Percentiles rank a stretch among this genome's conserved stretches.
These are phyloP conservation scores for Cutaneotrichosporon sp. DNA, from an alignment of 1,284 basidiomycete species.

Conservation along the genomic window DNA sequence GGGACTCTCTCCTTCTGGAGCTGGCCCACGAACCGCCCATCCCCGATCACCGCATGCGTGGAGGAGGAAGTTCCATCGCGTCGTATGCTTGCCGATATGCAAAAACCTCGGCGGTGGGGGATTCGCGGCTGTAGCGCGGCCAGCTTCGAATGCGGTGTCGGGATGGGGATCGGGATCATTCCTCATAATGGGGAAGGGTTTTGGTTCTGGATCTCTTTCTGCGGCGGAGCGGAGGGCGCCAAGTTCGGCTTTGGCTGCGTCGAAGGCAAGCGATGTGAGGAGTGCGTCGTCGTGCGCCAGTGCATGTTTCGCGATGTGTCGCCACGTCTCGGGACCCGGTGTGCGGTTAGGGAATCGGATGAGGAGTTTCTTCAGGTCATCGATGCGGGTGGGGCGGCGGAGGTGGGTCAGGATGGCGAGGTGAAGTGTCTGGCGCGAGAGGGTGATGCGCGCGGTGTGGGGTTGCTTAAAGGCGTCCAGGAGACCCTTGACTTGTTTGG, in stretches of 20 bases:
- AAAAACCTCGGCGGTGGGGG: constrained; percentile 3
- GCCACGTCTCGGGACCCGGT: constrained; percentile 35
- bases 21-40: constrained; percentile 10
- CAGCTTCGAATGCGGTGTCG: not conserved
- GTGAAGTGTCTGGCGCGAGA: constrained; percentile 27
- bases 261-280: constrained; percentile 11
- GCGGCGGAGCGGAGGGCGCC: constrained; percentile 4
- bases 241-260: constrained; percentile 5
- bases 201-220: not conserved
- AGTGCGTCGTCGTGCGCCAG: constrained; percentile 11
- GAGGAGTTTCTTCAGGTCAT: constrained; percentile 5
- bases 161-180: not conserved
- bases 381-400: constrained; percentile 12
- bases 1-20: not conserved
- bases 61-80: constrained; percentile 15
- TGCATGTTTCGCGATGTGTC: constrained; percentile 27
- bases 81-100: constrained; percentile 12
- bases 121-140: not conserved
- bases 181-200: not conserved
- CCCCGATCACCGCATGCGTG: constrained; percentile 10
- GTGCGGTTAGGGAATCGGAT: constrained; percentile 10
- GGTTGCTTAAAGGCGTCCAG: constrained; percentile 5
- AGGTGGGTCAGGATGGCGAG: constrained; percentile 20
- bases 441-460: not conserved
- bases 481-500: not conserved